These are phyloP conservation scores for Hordeum marinum DNA, from an alignment of 176 grass and related monocot species.

Conservation along the genomic window DNA sequence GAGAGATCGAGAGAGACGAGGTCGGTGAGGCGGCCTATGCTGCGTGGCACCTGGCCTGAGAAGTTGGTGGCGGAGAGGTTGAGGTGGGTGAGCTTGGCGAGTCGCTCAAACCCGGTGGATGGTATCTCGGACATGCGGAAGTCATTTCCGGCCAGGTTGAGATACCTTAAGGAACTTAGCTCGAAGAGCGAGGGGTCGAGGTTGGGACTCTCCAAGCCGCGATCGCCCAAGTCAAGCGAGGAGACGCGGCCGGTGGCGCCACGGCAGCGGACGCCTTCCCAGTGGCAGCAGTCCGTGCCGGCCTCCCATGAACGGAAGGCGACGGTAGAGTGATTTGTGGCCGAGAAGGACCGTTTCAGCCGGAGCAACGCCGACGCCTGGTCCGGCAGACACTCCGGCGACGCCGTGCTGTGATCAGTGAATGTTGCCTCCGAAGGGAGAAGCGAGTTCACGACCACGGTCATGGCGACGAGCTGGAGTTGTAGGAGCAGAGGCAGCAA, in stretches of 20 bases:
- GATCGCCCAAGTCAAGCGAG: conserved; percentile 24
- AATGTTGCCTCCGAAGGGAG: neutral
- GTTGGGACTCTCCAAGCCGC: neutral
- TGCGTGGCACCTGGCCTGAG: conserved; percentile 16
- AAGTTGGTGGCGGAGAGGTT: conserved; percentile 50
- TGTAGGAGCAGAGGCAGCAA: neutral
- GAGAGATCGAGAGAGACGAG: conserved; percentile 43
- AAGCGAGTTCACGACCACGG: neutral
- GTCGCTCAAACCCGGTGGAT: conserved; percentile 13
- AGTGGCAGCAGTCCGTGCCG: neutral
- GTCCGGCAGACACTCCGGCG: neutral
- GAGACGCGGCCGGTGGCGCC: neutral
- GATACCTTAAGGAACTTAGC: conserved; percentile 29
- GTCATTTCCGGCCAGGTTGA: conserved; percentile 39
- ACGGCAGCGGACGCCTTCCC: conserved; percentile 5
- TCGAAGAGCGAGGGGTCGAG: conserved; percentile 18
- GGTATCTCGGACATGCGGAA: conserved; percentile 11
- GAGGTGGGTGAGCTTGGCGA: conserved; percentile 37
- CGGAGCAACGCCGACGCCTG: neutral
- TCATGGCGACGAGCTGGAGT: neutral
- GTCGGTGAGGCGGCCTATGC: conserved; percentile 28
- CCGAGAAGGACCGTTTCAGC: neutral
- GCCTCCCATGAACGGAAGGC: neutral
- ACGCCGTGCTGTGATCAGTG: neutral
- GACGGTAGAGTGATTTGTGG: neutral